Conservation (phyloP, 2,329 filamentous ascomycete genomes). For the Penicillium corylophilum region DNA sequence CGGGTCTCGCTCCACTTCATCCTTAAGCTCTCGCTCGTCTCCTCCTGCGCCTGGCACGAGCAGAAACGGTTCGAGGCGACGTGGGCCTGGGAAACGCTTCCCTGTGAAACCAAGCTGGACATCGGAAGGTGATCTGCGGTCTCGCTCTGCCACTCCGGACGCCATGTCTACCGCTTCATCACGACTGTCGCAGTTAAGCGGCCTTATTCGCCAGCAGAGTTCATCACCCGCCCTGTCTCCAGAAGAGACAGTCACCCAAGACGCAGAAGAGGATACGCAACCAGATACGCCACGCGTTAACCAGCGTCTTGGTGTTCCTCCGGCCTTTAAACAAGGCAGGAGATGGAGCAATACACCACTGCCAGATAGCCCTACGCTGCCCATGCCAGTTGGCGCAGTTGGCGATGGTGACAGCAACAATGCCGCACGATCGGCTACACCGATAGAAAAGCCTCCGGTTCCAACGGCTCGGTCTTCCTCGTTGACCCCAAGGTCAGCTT, state of each 20-base stretch:
- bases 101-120: slow-evolving; percentile 18
- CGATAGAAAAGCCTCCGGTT: slow-evolving; percentile 11
- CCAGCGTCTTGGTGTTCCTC: slow-evolving; percentile 31
- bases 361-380: slow-evolving; percentile 37
- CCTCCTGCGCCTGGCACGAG: slow-evolving; percentile 18
- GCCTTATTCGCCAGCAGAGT: slow-evolving; percentile 27
- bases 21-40: slow-evolving; percentile 21
- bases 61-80: slow-evolving; percentile 7
- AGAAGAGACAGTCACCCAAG: slow-evolving; percentile 10
- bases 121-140: slow-evolving; percentile 26
- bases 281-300: slow-evolving; percentile 8
- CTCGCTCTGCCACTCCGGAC: slow-evolving; percentile 7
- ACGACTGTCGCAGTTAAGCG: slow-evolving; percentile 3
- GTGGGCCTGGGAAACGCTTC: slow-evolving; percentile 9
- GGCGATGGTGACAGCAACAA: slow-evolving; percentile 4
- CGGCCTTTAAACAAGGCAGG: slow-evolving; percentile 32
- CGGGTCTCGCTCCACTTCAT: slow-evolving; percentile 22
- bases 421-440: slow-evolving; percentile 1
- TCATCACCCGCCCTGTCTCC: slow-evolving; percentile 34
- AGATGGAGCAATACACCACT: slow-evolving; percentile 34
- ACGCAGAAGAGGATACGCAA: slow-evolving; percentile 5
- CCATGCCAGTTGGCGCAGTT: slow-evolving; percentile 18
- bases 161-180: slow-evolving; percentile 3
- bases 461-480: slow-evolving; percentile 13
- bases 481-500: slow-evolving; percentile 10